Evolutionary conservation across 768 basidiomycete species (phyloP).

Genomic region (Amanita thiersii): DNA sequence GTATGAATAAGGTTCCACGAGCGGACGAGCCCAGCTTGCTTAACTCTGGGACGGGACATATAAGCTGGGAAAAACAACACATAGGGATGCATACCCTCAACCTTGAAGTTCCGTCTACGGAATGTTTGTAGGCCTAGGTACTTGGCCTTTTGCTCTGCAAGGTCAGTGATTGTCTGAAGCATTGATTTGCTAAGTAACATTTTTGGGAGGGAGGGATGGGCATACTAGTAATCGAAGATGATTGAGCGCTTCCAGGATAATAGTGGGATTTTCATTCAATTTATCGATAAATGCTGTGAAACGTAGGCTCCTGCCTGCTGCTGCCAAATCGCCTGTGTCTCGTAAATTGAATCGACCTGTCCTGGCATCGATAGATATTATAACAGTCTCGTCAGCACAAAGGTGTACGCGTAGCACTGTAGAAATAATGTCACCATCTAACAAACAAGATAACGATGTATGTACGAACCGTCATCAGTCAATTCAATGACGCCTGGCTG

Average conservation of each 20-base stretch:
- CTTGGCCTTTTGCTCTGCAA: conserved; percentile 78
- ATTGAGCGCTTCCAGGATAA: conserved; percentile 49
- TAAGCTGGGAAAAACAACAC: not conserved
- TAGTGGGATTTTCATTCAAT: conserved; percentile 62
- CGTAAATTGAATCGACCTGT: conserved; percentile 73
- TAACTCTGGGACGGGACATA: conserved; percentile 38
- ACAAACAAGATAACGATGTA: not conserved
- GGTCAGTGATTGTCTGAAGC: conserved; percentile 72
- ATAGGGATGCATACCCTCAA: conserved; percentile 40
- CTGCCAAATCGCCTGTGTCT: conserved; percentile 76
- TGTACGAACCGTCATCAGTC: conserved; percentile 42
- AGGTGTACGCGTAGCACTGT: conserved; percentile 56
- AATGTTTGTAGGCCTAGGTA: conserved; percentile 77
- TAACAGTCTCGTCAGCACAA: conserved; percentile 69
- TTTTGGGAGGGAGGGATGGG: conserved; percentile 5
- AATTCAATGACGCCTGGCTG: conserved; percentile 50
- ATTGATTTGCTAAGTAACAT: not conserved
- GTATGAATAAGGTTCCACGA: conserved; percentile 65
- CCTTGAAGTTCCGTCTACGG: conserved; percentile 57
- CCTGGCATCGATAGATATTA: conserved; percentile 71
- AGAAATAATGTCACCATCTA: not conserved
- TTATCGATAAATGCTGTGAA: conserved; percentile 50
- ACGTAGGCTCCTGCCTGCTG: conserved; percentile 62
- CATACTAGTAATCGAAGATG: conserved; percentile 58
- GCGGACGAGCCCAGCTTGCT: conserved; percentile 59